Percentiles rank a stretch among this genome's conserved stretches.
phyloP scores from a whole-genome alignment of 306 rosid genomes.

The Rosa persica region DNA sequence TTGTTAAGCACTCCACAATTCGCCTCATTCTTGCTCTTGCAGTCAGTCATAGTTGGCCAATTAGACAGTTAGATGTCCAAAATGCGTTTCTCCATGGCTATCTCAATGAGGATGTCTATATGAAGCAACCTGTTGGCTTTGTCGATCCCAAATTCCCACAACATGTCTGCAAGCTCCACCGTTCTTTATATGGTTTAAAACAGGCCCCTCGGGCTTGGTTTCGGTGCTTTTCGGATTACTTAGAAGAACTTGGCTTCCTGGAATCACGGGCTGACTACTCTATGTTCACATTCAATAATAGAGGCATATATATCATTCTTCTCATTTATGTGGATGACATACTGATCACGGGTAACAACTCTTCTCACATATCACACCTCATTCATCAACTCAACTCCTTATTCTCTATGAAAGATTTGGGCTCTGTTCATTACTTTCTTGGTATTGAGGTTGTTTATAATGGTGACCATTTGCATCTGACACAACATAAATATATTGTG shows the following conservation, averaged over 20 bases:
- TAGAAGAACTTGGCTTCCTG: too few relatives aligned
- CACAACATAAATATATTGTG: background rate
- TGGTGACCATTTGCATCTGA: background rate
- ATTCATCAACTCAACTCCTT: background rate
- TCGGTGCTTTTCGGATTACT: too few relatives aligned
- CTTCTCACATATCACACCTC: background rate
- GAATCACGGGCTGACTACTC: background rate
- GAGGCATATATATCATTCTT: background rate
- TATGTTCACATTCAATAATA: background rate
- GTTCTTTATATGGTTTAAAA: too few relatives aligned
- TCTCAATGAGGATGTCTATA: background rate
- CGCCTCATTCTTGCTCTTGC: background rate
- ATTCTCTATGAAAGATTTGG: background rate
- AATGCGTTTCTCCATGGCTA: background rate
- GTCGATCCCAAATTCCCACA: background rate
- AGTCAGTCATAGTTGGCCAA: background rate
- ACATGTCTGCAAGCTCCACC: too few relatives aligned
- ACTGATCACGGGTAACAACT: background rate
- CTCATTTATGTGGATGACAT: background rate
- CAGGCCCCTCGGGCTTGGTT: too few relatives aligned
- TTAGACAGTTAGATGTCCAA: background rate
- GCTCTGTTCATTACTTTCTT: background rate
- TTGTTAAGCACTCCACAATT: background rate
- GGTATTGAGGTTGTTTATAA: background rate
- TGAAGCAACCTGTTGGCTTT: background rate